These are phyloP conservation scores for Scutellaria galericulata DNA, from an alignment of 257 asterid species.

Conservation along the genomic window DNA sequence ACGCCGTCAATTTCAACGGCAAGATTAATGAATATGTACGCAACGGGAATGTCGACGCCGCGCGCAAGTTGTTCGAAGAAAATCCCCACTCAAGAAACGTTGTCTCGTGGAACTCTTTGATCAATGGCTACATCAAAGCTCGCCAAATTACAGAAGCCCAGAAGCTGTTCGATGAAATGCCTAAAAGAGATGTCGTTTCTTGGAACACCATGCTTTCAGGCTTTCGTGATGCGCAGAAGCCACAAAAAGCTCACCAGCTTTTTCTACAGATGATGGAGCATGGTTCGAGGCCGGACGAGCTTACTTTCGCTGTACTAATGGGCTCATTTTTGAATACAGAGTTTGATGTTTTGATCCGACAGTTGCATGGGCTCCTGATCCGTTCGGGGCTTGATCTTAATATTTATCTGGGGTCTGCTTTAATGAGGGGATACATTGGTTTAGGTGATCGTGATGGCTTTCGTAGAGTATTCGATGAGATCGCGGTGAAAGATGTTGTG, in stretches of 20 bases:
- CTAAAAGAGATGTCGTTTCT: slow-evolving; percentile 61
- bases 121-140: slow-evolving; percentile 55
- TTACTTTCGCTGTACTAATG: slow-evolving; percentile 62
- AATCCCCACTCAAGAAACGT: slow-evolving; percentile 53
- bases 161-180: slow-evolving; percentile 73
- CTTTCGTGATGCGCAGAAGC: slow-evolving; percentile 53
- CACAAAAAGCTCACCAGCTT: slow-evolving; percentile 45
- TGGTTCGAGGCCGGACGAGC: slow-evolving; percentile 56
- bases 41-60: slow-evolving; percentile 47
- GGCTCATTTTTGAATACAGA: slow-evolving; percentile 53
- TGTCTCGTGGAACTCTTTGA: slow-evolving; percentile 78
- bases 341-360: slow-evolving; percentile 51
- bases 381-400: slow-evolving; percentile 54
- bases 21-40: slow-evolving; percentile 51
- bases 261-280: slow-evolving; percentile 51
- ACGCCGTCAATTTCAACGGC: slow-evolving; percentile 40
- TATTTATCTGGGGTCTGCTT: slow-evolving; percentile 66
- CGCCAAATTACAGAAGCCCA: slow-evolving; percentile 51
- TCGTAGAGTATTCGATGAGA: slow-evolving; percentile 66
- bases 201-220: slow-evolving; percentile 87
- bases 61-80: slow-evolving; percentile 61
- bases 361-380: slow-evolving; percentile 63
- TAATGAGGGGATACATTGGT: slow-evolving; percentile 74
- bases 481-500: slow-evolving; percentile 58
- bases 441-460: slow-evolving; percentile 47